Base-by-base conservation (phyloP, 1,284 basidiomycete species). In the Cutaneotrichosporon sp. region DNA sequence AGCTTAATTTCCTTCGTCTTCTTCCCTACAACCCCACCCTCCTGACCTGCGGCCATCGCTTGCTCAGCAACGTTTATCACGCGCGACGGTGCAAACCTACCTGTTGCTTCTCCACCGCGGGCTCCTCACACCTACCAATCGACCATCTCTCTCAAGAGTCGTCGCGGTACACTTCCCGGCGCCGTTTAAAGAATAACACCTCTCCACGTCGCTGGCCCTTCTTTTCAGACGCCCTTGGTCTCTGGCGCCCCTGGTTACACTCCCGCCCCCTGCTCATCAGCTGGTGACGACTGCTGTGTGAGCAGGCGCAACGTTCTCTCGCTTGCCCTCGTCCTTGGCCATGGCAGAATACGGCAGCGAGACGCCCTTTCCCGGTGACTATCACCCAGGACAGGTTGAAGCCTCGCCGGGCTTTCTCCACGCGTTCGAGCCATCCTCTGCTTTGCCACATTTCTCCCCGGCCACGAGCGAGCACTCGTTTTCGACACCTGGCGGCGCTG, bases 291-390 rank as follows among this genome's bases (percentile, higher is more conserved):
- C 43, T 34, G 43, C n/a, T n/a, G 43, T 35, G 43, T 30, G 33
- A 21, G 18, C 38, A 41, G 17, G 38, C 38, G 40, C 47, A 41
- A 38, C 15, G 38, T 26, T 38, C 38, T 13, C 17, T 21, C 17
- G 21, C 21, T 5, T 15, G 13, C n/a, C 36, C 10, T 13, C 36
- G 8, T 9, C 38, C 30, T 38, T 20, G 20, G 43, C 23, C 14
- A 55, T 55, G 54, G 49, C 54, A 21, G 54, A 55, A 8, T 59
- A 51, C 49, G 37, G 40, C 14, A 14, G 39, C 33, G 54, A 59
- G 36, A 51, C 49, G 18, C 54, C 57, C 42, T 58, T 58, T 33
- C 57, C 54, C 2, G 57, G 57, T 44, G 57, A 59, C 49, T 59
- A 59, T 33, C 57, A 51, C 34, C 54, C 57, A 4, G 51, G 54